These are phyloP conservation scores for Citrus medica DNA, from an alignment of 345 rosid species.

Conservation along the genomic window DNA sequence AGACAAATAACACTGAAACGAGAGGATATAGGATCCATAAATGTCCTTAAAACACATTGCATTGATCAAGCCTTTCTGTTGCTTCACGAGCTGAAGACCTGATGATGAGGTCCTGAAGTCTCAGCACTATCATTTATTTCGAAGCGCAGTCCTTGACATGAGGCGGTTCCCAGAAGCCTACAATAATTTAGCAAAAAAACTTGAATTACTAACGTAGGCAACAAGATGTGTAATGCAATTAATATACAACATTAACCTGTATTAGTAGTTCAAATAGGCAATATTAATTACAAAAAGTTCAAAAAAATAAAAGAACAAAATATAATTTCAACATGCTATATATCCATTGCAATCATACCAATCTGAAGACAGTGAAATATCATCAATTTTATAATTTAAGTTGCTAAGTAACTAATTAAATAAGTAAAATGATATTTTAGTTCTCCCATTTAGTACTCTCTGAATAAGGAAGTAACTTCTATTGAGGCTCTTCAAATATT, in stretches of 20 bases:
- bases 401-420: neutral
- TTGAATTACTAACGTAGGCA: neutral
- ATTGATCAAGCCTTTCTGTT: neutral
- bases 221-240: neutral
- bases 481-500: neutral
- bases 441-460: neutral
- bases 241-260: too few relatives aligned
- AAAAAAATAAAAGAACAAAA: too few relatives aligned
- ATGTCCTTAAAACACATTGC: constrained; percentile 15
- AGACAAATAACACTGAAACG: constrained; percentile 16
- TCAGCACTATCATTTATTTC: constrained; percentile 35
- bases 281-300: too few relatives aligned
- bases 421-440: neutral
- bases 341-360: neutral
- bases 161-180: constrained; percentile 48
- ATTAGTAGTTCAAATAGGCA: too few relatives aligned
- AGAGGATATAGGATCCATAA: neutral
- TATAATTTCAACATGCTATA: too few relatives aligned
- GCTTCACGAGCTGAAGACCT: constrained; percentile 8
- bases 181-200: neutral
- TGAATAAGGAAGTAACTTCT: too few relatives aligned
- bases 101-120: constrained; percentile 7
- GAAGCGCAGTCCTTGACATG: constrained; percentile 34
- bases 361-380: neutral
- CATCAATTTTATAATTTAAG: neutral